A percentile compares a stretch with the other conserved stretches of the same genome.
phyloP scores from a whole-genome alignment of 139 green algal species.

The Asterochloris erici region DNA sequence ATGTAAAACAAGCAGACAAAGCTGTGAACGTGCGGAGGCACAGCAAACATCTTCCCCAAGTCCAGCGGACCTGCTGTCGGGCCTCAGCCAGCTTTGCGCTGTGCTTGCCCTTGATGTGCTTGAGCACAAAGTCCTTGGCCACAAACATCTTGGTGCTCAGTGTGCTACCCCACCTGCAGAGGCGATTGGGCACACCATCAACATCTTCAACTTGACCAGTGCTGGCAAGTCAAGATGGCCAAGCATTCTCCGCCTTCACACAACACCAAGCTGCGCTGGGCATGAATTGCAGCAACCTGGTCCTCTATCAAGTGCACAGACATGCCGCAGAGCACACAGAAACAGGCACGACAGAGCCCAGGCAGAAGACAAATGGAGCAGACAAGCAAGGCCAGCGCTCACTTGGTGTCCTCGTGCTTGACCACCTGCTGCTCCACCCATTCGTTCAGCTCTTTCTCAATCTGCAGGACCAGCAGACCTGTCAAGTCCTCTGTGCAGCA shows the following conservation, averaged over 20 bases:
- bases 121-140: conserved; percentile 82
- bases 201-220: no score
- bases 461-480: conserved; percentile 24
- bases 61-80: conserved; percentile 31
- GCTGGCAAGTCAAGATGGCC: no score
- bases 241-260: no score
- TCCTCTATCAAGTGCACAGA: not conserved
- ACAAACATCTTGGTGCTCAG: conserved; percentile 85
- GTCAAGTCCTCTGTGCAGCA: no score
- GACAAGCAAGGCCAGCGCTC: not conserved
- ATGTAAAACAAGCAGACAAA: no score
- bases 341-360: not conserved
- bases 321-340: not conserved
- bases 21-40: no score
- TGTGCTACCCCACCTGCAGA: conserved; percentile 76
- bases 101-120: conserved; percentile 89
- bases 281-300: no score
- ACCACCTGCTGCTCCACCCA: conserved; percentile 74
- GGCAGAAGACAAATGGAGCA: not conserved
- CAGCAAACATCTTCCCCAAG: no score
- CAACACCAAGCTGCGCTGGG: no score
- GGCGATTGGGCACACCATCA: not conserved
- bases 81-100: conserved; percentile 56
- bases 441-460: conserved; percentile 50
- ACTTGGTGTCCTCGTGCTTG: conserved; percentile 75